Percentiles rank a stretch among this genome's conserved stretches.
phyloP scores from a whole-genome alignment of 164 flowering plant genomes.

The Liquidambar formosana region DNA sequence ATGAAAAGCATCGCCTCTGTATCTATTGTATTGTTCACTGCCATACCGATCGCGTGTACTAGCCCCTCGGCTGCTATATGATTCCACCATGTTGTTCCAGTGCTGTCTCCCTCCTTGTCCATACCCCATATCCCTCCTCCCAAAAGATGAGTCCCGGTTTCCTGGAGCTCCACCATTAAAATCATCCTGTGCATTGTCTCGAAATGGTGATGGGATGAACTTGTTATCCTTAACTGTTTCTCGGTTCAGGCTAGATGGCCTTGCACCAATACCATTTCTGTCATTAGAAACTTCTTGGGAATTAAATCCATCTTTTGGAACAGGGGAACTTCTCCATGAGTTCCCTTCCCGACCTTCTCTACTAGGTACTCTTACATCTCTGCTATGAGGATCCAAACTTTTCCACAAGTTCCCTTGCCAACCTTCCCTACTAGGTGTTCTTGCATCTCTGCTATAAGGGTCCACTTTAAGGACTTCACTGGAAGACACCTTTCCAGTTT shows the following conservation, averaged over 20 bases:
- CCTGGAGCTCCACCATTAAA: constrained; percentile 14
- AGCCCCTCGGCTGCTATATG: constrained; percentile 35
- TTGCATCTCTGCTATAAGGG: constrained; percentile 38
- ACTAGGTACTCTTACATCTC: constrained; percentile 46
- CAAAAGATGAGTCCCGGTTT: constrained; percentile 31
- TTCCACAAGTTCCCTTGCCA: constrained; percentile 64
- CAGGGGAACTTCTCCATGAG: constrained; percentile 59
- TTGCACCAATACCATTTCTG: constrained; percentile 35
- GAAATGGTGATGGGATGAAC: constrained; percentile 30
- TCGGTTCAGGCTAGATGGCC: constrained; percentile 33
- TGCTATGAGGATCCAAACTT: constrained; percentile 26
- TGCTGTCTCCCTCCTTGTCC: constrained; percentile 51
- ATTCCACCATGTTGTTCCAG: constrained; percentile 42
- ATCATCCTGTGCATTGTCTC: constrained; percentile 40
- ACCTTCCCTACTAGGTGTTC: constrained; percentile 59
- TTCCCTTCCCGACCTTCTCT: constrained; percentile 62
- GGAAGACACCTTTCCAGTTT: constrained; percentile 47
- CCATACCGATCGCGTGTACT: constrained; percentile 37
- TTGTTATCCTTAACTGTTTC: constrained; percentile 46
- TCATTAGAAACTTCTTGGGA: constrained; percentile 36
- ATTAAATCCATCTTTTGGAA: constrained; percentile 36
- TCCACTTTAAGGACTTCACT: constrained; percentile 51
- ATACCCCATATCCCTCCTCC: constrained; percentile 47
- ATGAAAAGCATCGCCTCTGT: constrained; percentile 45
- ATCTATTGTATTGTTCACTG: constrained; percentile 41